These are phyloP conservation scores for Ambrosiella beaveri DNA, from an alignment of 2,329 filamentous ascomycete genomes.

Conservation along the genomic window DNA sequence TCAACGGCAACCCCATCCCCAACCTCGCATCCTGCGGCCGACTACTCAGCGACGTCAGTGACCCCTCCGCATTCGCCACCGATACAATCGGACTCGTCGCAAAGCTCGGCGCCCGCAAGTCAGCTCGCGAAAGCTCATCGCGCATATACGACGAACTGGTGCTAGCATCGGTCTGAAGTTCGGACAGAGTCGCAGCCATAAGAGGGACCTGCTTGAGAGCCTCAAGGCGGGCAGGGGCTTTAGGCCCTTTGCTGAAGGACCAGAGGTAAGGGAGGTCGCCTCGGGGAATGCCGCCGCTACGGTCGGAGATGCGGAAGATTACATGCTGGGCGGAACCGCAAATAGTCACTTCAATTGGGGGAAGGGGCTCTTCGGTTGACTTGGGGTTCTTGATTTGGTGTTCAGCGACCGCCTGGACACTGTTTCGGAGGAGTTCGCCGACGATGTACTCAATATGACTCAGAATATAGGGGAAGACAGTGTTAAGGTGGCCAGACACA, in stretches of 20 bases:
- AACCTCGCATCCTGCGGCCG: constrained; percentile 73
- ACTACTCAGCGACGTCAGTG: constrained; percentile 62
- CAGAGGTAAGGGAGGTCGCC: constrained; percentile 80
- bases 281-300: constrained; percentile 76
- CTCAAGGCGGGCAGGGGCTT: constrained; percentile 57
- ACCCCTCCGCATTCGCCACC: constrained; percentile 30
- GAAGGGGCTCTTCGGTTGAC: constrained; percentile 29
- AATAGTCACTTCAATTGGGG: constrained; percentile 82
- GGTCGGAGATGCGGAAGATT: constrained; percentile 89
- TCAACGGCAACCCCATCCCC: constrained; percentile 86
- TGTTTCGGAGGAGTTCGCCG: constrained; percentile 85
- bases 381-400: constrained; percentile 30
- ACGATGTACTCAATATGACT: constrained; percentile 95
- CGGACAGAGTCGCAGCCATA: constrained; percentile 86
- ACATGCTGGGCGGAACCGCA: constrained; percentile 91
- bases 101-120: constrained; percentile 26
- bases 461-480: constrained; percentile 90
- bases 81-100: constrained; percentile 14
- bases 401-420: constrained; percentile 81
- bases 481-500: constrained; percentile 69
- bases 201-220: constrained; percentile 78
- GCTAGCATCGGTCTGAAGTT: constrained; percentile 33
- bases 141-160: constrained; percentile 19
- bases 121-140: constrained; percentile 24
- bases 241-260: constrained; percentile 90